These are phyloP conservation scores for Ulota crispa DNA, from an alignment of 225 moss, liverwort and hornwort genomes.

Conservation along the genomic window DNA sequence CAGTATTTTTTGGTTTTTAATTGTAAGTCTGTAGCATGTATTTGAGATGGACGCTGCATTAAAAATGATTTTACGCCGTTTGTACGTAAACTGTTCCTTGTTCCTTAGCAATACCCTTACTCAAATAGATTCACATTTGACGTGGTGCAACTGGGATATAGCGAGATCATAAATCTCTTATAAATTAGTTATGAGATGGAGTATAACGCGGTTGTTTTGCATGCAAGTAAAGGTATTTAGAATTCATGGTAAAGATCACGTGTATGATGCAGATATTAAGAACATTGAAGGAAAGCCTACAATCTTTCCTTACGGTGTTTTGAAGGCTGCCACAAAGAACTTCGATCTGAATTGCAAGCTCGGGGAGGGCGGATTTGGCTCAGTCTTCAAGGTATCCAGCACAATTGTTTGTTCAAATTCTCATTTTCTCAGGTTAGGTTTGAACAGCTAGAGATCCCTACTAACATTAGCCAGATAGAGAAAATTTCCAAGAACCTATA, in stretches of 20 bases:
- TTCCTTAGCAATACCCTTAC: background rate
- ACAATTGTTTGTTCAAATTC: background rate
- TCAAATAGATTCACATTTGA: background rate
- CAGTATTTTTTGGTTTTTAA: background rate
- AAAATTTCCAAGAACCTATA: background rate
- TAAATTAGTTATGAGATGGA: background rate
- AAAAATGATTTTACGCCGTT: background rate
- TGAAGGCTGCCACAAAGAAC: slow-evolving; percentile 55
- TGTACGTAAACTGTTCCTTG: background rate
- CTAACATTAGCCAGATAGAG: background rate
- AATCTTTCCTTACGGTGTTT: slow-evolving; percentile 41
- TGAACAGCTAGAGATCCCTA: background rate
- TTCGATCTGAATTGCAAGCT: slow-evolving; percentile 49
- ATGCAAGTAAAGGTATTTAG: background rate
- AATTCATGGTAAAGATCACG: background rate
- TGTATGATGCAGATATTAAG: slow-evolving; percentile 36
- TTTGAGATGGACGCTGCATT: background rate
- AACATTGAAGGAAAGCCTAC: slow-evolving; percentile 51
- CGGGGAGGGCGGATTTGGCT: slow-evolving; percentile 55
- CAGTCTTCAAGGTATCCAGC: slow-evolving; percentile 47
- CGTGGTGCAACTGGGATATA: background rate
- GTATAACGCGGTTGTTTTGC: background rate
- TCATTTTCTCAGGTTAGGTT: background rate
- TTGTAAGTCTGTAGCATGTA: background rate
- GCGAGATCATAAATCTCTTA: background rate